Conservation (phyloP, 495 filamentous ascomycete species). For the Penicilliopsis zonata region DNA sequence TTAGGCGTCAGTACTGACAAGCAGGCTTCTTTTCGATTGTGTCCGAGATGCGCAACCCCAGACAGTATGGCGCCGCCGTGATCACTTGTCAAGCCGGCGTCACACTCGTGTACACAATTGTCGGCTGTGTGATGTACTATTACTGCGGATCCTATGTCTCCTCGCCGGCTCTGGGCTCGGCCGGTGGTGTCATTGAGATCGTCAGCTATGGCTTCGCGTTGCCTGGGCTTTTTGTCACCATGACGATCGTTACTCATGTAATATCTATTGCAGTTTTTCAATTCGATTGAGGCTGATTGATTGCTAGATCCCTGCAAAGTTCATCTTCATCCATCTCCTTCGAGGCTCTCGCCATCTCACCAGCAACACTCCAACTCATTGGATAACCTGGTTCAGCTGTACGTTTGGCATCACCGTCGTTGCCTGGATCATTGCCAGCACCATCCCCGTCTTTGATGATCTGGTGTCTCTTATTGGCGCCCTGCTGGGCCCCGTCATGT, state of each 20-base stretch:
- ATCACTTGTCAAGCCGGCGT: slow-evolving; percentile 50
- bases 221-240: slow-evolving; percentile 42
- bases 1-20: slow-evolving; percentile 46
- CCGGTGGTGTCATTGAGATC: slow-evolving; percentile 48
- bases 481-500: slow-evolving; percentile 26
- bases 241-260: slow-evolving; percentile 60
- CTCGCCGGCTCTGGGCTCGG: slow-evolving; percentile 60
- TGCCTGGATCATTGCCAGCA: slow-evolving; percentile 54
- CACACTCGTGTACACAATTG: slow-evolving; percentile 47
- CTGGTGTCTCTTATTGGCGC: slow-evolving; percentile 37
- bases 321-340: slow-evolving; percentile 52
- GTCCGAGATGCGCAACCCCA: slow-evolving; percentile 60
- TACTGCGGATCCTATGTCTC: slow-evolving; percentile 56
- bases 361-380: slow-evolving; percentile 34
- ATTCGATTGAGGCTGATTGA: too few relatives aligned
- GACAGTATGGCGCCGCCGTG: slow-evolving; percentile 52
- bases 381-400: slow-evolving; percentile 44
- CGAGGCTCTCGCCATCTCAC: slow-evolving; percentile 42
- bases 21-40: slow-evolving; percentile 61
- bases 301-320: slow-evolving; percentile 45
- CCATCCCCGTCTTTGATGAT: slow-evolving; percentile 60
- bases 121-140: slow-evolving; percentile 45
- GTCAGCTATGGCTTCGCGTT: slow-evolving; percentile 62
- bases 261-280: too few relatives aligned
- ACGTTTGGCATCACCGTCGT: slow-evolving; percentile 41